phyloP scores from a whole-genome alignment of 257 asterid species.

The Salvia hispanica region DNA sequence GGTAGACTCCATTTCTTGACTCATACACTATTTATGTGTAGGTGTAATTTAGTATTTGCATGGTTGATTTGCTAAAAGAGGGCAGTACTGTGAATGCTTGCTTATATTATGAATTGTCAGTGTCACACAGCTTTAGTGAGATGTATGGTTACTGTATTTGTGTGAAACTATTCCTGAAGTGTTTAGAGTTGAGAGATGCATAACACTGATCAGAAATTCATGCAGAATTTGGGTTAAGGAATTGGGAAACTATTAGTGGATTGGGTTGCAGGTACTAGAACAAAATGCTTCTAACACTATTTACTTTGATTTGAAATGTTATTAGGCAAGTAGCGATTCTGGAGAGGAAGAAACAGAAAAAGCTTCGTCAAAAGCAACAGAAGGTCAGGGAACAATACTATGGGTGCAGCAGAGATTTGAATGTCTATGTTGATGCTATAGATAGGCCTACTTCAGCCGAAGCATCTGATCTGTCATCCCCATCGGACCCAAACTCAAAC shows the following conservation, averaged over 20 bases:
- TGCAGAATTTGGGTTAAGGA: slow-evolving; percentile 8
- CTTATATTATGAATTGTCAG: not conserved
- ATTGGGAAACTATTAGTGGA: not conserved
- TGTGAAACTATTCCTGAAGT: slow-evolving; percentile 1
- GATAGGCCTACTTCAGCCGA: slow-evolving; percentile 50
- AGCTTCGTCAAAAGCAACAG: slow-evolving; percentile 84
- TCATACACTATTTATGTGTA: slow-evolving; percentile 6
- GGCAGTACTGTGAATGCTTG: slow-evolving; percentile 17
- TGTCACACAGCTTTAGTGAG: not conserved
- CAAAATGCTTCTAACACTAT: not conserved
- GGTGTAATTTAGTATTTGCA: slow-evolving; percentile 4
- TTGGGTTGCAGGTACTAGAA: not conserved
- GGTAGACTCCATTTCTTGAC: slow-evolving; percentile 43
- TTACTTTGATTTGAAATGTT: slow-evolving; percentile 27
- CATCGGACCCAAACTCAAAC: slow-evolving; percentile 46
- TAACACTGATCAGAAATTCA: not conserved
- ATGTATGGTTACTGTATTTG: slow-evolving; percentile 1
- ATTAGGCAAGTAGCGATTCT: slow-evolving; percentile 63
- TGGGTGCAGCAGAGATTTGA: slow-evolving; percentile 39
- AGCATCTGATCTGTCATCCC: slow-evolving; percentile 47
- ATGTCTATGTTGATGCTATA: slow-evolving; percentile 39
- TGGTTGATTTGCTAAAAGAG: not conserved
- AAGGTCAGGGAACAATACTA: slow-evolving; percentile 55
- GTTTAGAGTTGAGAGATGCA: slow-evolving; percentile 7
- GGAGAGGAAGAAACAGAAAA: slow-evolving; percentile 78